These are phyloP conservation scores for Lactarius deliciosus DNA, from an alignment of 768 basidiomycete species.

Conservation along the genomic window DNA sequence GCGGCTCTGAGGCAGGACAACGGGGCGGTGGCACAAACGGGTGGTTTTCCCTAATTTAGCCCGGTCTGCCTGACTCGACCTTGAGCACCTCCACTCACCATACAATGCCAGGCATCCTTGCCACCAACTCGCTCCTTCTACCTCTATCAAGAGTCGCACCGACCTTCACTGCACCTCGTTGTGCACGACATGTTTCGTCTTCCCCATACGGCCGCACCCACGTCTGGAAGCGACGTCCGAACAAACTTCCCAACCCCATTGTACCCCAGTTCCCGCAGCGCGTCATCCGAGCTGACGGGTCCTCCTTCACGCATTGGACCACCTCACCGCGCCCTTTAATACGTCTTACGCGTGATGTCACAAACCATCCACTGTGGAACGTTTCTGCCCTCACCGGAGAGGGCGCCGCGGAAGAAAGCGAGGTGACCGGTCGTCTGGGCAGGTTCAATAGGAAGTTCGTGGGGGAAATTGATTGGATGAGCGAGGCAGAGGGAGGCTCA, in stretches of 20 bases:
- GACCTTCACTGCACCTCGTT: not conserved
- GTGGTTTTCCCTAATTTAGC: not conserved
- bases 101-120: conserved; percentile 1
- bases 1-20: not conserved
- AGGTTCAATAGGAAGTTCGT: conserved; percentile 77
- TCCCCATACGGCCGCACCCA: conserved; percentile 86
- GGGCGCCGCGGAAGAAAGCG: conserved; percentile 62
- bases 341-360: conserved; percentile 81
- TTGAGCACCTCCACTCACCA: not conserved
- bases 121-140: not conserved
- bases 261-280: conserved; percentile 85
- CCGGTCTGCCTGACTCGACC: not conserved
- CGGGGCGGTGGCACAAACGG: not conserved
- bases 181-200: conserved; percentile 51
- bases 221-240: conserved; percentile 69
- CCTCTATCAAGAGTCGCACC: not conserved
- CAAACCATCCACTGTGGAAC: conserved; percentile 88
- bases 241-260: conserved; percentile 74
- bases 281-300: conserved; percentile 85
- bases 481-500: conserved; percentile 22
- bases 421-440: conserved; percentile 73
- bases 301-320: conserved; percentile 83
- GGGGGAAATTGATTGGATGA: conserved; percentile 42
- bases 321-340: conserved; percentile 81
- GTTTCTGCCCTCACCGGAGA: conserved; percentile 49